phyloP scores from a whole-genome alignment of 371 early-diverging fungal genomes.

The Mucor lusitanicus region DNA sequence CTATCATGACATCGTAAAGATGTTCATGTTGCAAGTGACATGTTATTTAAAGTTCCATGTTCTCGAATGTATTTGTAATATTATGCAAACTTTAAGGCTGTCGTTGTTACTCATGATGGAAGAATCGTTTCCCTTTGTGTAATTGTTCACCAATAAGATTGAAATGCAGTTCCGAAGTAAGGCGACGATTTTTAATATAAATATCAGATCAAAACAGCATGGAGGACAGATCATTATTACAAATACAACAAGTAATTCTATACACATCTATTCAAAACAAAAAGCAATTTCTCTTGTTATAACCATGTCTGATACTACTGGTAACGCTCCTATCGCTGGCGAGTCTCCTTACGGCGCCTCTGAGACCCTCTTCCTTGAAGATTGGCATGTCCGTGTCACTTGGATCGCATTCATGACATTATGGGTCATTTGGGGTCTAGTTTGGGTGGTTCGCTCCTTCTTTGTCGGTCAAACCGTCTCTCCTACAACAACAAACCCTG shows the following conservation, averaged over 20 bases:
- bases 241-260: neutral
- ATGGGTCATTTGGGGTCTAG: conserved; percentile 35
- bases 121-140: neutral
- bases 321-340: neutral
- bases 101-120: neutral
- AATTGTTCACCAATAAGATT: neutral
- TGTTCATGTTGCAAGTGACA: neutral
- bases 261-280: neutral
- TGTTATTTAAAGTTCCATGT: neutral
- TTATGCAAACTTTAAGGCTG: neutral
- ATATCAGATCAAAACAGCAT: neutral
- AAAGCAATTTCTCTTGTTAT: neutral
- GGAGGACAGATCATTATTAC: neutral
- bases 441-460: conserved; percentile 25
- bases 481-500: neutral
- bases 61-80: neutral
- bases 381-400: conserved; percentile 37
- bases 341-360: neutral
- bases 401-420: conserved; percentile 35
- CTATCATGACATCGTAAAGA: neutral
- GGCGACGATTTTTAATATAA: neutral
- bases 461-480: conserved; percentile 17
- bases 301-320: neutral
- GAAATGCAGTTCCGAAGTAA: neutral
- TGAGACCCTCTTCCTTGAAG: conserved; percentile 8